Evolutionary conservation across 768 basidiomycete species (phyloP).

Genomic region (Suillus tomentosus): DNA sequence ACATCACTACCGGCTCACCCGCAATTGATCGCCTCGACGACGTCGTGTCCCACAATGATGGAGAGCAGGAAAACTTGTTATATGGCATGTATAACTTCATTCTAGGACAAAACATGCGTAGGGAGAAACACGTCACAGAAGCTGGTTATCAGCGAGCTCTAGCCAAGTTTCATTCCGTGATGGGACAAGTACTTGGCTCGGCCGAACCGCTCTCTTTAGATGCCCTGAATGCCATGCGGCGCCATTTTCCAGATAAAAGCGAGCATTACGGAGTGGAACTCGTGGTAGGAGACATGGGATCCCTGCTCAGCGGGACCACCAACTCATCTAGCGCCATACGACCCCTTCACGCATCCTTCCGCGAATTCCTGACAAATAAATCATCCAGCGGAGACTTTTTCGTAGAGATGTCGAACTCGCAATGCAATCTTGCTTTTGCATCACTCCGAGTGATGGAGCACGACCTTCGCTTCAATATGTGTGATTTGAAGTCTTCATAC

Average conservation of each 20-base stretch:
- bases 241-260: background rate
- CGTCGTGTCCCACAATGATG: background rate
- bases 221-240: background rate
- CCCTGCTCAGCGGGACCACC: constrained; percentile 13
- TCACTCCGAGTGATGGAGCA: constrained; percentile 32
- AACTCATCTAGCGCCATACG: constrained; percentile 11
- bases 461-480: constrained; percentile 39
- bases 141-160: background rate
- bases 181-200: constrained; percentile 7
- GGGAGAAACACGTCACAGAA: background rate
- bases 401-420: constrained; percentile 9
- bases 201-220: background rate
- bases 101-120: background rate
- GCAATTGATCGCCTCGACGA: background rate
- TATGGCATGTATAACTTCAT: background rate
- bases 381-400: constrained; percentile 18
- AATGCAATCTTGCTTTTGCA: constrained; percentile 10
- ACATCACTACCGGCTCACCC: too few species aligned
- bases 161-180: constrained; percentile 3
- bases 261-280: background rate
- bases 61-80: background rate
- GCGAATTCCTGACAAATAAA: constrained; percentile 27
- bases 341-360: constrained; percentile 30
- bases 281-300: constrained; percentile 5
- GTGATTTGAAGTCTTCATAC: constrained; percentile 33